Conservation (phyloP, 257 asterid species). For the Rauvolfia tetraphylla region DNA sequence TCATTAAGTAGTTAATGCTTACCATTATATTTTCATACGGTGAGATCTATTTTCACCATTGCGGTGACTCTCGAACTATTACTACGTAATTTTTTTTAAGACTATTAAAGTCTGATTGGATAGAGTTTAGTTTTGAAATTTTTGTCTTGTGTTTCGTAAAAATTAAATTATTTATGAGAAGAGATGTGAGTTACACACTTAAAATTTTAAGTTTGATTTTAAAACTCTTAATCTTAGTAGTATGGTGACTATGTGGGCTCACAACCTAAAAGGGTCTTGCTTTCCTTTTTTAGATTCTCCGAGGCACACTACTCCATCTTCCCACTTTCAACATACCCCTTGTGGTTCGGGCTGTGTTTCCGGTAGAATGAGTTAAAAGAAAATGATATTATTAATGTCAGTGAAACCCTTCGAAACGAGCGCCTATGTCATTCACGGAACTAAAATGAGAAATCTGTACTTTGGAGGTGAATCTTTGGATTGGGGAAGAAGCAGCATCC, state of each 20-base stretch:
- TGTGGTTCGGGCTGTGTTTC: neutral
- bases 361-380: neutral
- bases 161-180: too few species aligned
- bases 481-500: neutral
- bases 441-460: neutral
- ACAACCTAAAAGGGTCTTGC: neutral
- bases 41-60: neutral
- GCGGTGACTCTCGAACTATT: too few species aligned
- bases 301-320: neutral
- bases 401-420: neutral
- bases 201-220: too few species aligned
- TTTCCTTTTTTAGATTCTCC: slow-evolving; percentile 18
- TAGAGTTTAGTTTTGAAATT: too few species aligned
- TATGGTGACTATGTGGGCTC: neutral
- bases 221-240: too few species aligned
- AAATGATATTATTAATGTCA: neutral
- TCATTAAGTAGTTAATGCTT: neutral
- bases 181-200: too few species aligned
- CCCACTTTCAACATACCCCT: neutral
- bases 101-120: too few species aligned
- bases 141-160: too few species aligned
- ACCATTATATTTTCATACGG: neutral
- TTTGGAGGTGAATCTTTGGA: neutral
- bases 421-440: neutral
- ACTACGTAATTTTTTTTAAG: too few species aligned